These are phyloP conservation scores for Ascochyta pisi DNA, from an alignment of 2,329 filamentous ascomycete species.

Conservation along the genomic window DNA sequence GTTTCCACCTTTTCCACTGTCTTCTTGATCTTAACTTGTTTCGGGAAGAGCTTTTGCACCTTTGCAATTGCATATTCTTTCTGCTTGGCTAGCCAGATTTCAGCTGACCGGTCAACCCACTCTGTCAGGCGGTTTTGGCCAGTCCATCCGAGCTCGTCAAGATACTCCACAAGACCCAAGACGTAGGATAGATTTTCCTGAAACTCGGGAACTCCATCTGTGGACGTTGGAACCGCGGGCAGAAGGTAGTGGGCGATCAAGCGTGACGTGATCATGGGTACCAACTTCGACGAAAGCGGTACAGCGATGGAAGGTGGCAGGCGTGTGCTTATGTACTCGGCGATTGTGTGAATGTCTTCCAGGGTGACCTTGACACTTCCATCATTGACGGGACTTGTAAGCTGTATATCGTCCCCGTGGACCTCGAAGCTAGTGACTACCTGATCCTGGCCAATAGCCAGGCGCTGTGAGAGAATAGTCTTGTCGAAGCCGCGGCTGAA, in stretches of 20 bases:
- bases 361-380: constrained; percentile 39
- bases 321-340: constrained; percentile 59
- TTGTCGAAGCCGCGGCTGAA: constrained; percentile 69
- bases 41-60: constrained; percentile 72
- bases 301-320: constrained; percentile 58
- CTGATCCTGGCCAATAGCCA: constrained; percentile 50
- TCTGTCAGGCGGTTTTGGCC: constrained; percentile 69
- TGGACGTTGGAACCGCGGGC: constrained; percentile 74
- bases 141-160: constrained; percentile 70
- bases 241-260: constrained; percentile 79
- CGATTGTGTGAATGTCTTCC: constrained; percentile 47
- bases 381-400: constrained; percentile 34
- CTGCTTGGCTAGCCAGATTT: constrained; percentile 84
- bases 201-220: constrained; percentile 75
- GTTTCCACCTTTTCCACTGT: constrained; percentile 85
- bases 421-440: constrained; percentile 41
- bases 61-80: constrained; percentile 79
- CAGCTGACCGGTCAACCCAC: constrained; percentile 82
- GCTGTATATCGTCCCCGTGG: constrained; percentile 44
- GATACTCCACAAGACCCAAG: constrained; percentile 66
- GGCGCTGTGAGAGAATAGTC: constrained; percentile 67
- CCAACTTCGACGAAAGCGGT: constrained; percentile 71
- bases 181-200: constrained; percentile 72
- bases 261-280: constrained; percentile 71
- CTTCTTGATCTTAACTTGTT: constrained; percentile 70